phyloP scores from a whole-genome alignment of 768 basidiomycete genomes.

The Pluteus cervinus region DNA sequence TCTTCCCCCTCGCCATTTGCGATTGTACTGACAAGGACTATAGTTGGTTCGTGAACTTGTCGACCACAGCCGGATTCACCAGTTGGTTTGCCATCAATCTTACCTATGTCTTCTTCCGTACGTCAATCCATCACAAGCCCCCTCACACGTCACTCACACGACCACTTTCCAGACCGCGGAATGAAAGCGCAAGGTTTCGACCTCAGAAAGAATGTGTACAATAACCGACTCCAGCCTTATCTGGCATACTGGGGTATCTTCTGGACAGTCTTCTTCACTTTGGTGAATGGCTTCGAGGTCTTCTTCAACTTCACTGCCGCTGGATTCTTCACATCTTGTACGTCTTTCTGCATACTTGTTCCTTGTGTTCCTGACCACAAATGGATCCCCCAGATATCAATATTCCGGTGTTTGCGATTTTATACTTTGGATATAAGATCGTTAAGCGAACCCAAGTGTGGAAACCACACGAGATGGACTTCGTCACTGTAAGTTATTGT shows the following conservation, averaged over 20 bases:
- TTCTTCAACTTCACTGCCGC: constrained; percentile 59
- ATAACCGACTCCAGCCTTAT: constrained; percentile 58
- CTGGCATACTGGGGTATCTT: constrained; percentile 65
- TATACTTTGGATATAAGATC: constrained; percentile 42
- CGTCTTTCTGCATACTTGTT: too few relatives aligned
- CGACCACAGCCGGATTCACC: constrained; percentile 63
- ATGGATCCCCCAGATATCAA: constrained; percentile 33
- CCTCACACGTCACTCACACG: background rate
- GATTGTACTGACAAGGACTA: background rate
- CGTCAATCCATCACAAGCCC: constrained; percentile 22
- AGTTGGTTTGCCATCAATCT: constrained; percentile 64
- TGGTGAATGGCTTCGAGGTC: constrained; percentile 46
- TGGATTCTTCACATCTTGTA: constrained; percentile 41
- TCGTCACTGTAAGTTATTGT: constrained; percentile 46
- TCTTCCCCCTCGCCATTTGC: constrained; percentile 2
- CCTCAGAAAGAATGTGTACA: constrained; percentile 56
- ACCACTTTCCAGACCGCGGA: constrained; percentile 42
- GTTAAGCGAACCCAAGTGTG: constrained; percentile 37
- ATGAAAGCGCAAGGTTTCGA: constrained; percentile 60
- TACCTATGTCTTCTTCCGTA: constrained; percentile 69
- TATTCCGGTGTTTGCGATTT: constrained; percentile 36
- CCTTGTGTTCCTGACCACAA: too few relatives aligned
- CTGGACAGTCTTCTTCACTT: constrained; percentile 58
- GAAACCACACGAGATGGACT: constrained; percentile 64
- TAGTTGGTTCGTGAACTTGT: constrained; percentile 67